phyloP scores from a whole-genome alignment of 805 yeast species.

The Kodamaea fukazawae region DNA sequence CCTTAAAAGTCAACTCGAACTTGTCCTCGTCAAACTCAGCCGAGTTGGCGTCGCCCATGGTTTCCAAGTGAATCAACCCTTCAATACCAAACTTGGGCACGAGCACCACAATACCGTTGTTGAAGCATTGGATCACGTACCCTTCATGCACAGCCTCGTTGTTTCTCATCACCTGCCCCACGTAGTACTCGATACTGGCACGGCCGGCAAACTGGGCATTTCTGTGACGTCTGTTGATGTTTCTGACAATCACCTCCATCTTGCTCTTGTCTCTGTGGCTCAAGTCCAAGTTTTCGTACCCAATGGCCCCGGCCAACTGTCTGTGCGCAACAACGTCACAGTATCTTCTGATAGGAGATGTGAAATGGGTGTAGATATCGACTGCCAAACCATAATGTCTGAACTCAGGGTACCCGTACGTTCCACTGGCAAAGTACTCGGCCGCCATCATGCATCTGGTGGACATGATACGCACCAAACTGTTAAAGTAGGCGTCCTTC shows the following conservation, averaged over 20 bases:
- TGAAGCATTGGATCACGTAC: constrained; percentile 85
- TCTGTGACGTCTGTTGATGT: constrained; percentile 90
- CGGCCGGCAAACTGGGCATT: constrained; percentile 99
- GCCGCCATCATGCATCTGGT: constrained; percentile 99
- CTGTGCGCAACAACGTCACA: constrained; percentile 98
- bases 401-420: constrained; percentile 85
- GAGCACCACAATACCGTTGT: constrained; percentile 90
- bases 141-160: constrained; percentile 82
- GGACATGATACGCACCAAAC: constrained; percentile 91
- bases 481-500: constrained; percentile 86
- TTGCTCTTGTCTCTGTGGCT: constrained; percentile 84
- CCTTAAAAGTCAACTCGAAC: constrained; percentile 63
- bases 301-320: constrained; percentile 97
- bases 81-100: constrained; percentile 97
- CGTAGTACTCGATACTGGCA: constrained; percentile 95
- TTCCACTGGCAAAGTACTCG: constrained; percentile 91
- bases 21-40: constrained; percentile 75
- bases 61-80: constrained; percentile 81
- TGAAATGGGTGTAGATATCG: constrained; percentile 96
- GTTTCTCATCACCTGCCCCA: constrained; percentile 94
- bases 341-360: constrained; percentile 96
- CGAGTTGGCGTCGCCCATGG: constrained; percentile 60
- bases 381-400: constrained; percentile 97
- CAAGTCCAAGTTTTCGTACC: constrained; percentile 79
- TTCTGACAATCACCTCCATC: constrained; percentile 84